Evolutionary conservation across 768 basidiomycete genomes (phyloP), one percentile per base, ranked within the genome.

Genomic region (Solioccasus polychromus): DNA sequence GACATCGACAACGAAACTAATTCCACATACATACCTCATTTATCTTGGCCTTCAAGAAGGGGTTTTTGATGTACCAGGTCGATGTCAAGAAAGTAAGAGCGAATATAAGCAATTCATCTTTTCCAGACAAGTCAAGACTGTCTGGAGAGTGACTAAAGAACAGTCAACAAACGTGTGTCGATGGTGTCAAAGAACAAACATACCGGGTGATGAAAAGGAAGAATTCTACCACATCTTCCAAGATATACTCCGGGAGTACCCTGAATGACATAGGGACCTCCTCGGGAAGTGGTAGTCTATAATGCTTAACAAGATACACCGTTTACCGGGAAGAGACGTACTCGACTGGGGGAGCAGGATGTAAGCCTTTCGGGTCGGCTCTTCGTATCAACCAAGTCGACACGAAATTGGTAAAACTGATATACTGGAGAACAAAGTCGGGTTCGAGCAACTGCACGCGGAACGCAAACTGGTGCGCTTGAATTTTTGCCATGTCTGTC

Each of bases 1-100:
- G 42, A 52, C 32, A 39, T 38, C 19, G 37, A 17, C 32, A 32
- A 30, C 10, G 24, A 9, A 19, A 14, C n/a, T 18, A n/a, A 18
- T 29, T 14, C 19, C 31, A 23, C 22, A 5, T 51, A 34, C 75
- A 35, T 52, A 92, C 92, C 62, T 96, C 90, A 53, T 97, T 92
- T 49, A 98, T 87, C 68, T 97, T 95, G 17, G 92, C 82, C 68
- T 97, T 97, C 57, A 99, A 64, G 74, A 95, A 97, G 0, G 96
- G 96, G 56, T 98, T 99, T 73, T 96, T 96, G 75, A 99, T 94
- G 64, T 93, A 98, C 80, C 91, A 92, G 1, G 94, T 95, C 29
- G 91, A 92, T 6, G 85, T 82, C 49, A 99, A 70, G 76, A 97
- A 97, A 2, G 91, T 92, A 54, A 99, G 70, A 17, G 83, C 78